Evolutionary conservation across 2,329 filamentous ascomycete species (phyloP), one percentile per base, ranked within the genome.

Genomic region (Fusarium setosum): DNA sequence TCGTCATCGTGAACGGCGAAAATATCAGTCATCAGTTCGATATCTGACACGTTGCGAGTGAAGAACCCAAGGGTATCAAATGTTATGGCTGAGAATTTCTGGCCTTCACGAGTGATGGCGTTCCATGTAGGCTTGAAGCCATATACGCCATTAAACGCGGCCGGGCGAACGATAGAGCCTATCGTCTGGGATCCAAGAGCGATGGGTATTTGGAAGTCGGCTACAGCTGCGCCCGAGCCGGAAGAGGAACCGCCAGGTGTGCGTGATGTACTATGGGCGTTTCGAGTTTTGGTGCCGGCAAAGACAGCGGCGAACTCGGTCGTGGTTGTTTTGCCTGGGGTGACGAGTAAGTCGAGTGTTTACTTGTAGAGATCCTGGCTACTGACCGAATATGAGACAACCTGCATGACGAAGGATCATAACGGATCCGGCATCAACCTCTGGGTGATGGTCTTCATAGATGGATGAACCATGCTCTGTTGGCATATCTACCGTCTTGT

Each of bases 101-200:
- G 80, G 0, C 89, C 89, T 69, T 91, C 89, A 0, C 87, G 80
- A 0, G 84, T 87, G 31, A 92, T 83, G 0, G 86, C 76, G 54
- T 85, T 85, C 87, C 87, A 91, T 0, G 88, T 92, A 3, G 89
- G 88, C 71, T 91, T 92, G 54, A 90, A 78, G 0, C 82, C 88
- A 56, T 88, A 92, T 5, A 88, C 80, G 6, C 89, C 89, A 61
- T 87, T 90, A 76, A 86, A 92, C 0, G 87, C 87, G 0, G 80
- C 89, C 0, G 90, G 90, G 0, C 89, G 83, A 41, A 92, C 86
- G 0, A 81, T 86, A 59, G 86, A 89, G 0, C 90, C 90, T 3
- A 85, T 86, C 0, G 89, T 92, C 70, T 92, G 89, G 0, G 89
- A 90, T 1, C 88, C 90, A 0, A 92, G 76, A 0, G 78, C 83